Evolutionary conservation across 2,329 filamentous ascomycete species (phyloP), one percentile per base, ranked within the genome.

Genomic region (Penicillium rolfsii): DNA sequence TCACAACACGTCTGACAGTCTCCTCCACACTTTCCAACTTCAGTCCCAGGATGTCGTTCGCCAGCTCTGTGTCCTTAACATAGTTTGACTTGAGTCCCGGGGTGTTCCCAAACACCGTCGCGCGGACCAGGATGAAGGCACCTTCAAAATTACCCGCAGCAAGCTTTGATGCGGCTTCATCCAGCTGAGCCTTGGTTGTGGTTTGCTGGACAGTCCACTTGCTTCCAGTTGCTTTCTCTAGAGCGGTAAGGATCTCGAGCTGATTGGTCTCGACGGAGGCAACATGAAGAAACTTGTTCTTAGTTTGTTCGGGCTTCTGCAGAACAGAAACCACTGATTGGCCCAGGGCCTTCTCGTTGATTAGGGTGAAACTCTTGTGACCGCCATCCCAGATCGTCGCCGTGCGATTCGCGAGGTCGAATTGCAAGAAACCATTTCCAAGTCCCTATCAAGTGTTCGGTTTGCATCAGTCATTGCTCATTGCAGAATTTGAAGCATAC

Each of bases 311-410:
- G 0, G 82, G 79, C 41, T 73, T 80, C 67, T 76, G 76, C 16
- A 89, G 72, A 26, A 85, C 75, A 5, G 80, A 78, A 7, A 80
- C 80, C 0, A 87, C 79, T 0, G 84, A 82, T 49, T 79, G 74
- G 4, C 81, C 85, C 46, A 89, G 79, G 19, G 82, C 79, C 4
- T 73, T 65, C 0, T 86, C 76, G 30, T 83, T 86, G 38, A 80
- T 85, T 0, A 81, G 69, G 4, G 82, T 83, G 64, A 83, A 84
- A 14, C 73, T 80, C 24, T 80, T 79, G 40, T 84, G 77, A 4
- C 87, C 87, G 0, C 80, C 81, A 70, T 89, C 86, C 65, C 83
- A 81, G 38, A 89, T 79, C 0, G 77, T 83, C 1, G 82, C 84
- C 0, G 78, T 84, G 62, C 82, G 83, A 35, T 76, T 75, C 9